These are phyloP conservation scores for Helminthosporium solani DNA, from an alignment of 2,329 filamentous ascomycete genomes.

Conservation along the genomic window DNA sequence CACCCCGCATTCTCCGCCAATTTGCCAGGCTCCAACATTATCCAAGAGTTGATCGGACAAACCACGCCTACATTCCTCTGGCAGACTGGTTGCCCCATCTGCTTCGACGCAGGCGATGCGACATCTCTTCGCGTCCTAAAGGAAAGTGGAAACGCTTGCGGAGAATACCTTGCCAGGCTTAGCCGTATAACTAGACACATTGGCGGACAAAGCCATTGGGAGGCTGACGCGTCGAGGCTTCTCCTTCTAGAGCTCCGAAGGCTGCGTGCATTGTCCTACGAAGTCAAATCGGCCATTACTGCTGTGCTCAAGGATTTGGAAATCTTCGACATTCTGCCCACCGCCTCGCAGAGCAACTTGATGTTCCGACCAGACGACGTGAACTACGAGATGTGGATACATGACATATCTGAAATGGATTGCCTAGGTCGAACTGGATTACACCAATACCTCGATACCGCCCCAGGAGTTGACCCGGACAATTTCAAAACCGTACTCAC, in stretches of 20 bases:
- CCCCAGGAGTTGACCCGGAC: not conserved
- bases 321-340: not conserved
- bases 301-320: not conserved
- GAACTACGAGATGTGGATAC: not conserved
- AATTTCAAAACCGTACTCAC: not conserved
- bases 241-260: not conserved
- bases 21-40: not conserved
- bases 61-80: constrained; percentile 1
- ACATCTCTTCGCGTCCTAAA: not conserved
- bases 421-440: constrained; percentile 4
- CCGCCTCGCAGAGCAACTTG: not conserved
- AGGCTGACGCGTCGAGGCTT: not conserved
- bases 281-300: not conserved
- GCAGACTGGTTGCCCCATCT: constrained; percentile 4
- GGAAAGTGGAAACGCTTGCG: not conserved
- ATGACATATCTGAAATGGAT: not conserved
- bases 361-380: constrained; percentile 1
- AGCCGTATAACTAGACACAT: constrained; percentile 1
- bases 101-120: not conserved
- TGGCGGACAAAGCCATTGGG: not conserved
- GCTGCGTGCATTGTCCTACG: not conserved
- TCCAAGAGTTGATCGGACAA: constrained; percentile 1
- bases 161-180: not conserved
- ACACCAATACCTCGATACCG: constrained; percentile 3
- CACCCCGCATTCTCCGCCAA: not conserved